These are phyloP conservation scores for Penicillium sp. DNA, from an alignment of 2,329 filamentous ascomycete species.

Conservation along the genomic window DNA sequence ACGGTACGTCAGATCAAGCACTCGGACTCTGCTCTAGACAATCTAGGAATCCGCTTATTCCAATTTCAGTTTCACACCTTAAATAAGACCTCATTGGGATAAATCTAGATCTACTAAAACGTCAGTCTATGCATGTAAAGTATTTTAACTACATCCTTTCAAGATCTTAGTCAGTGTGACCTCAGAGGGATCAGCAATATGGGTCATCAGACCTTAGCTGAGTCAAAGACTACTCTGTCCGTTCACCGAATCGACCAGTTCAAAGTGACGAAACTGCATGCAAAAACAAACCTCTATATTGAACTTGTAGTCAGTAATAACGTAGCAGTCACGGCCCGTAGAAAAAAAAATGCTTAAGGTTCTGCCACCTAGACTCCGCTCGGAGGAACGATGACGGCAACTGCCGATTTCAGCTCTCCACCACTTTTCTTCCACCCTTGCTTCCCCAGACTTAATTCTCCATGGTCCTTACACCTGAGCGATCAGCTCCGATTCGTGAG, in stretches of 20 bases:
- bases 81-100: too few relatives aligned
- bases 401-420: slow-evolving; percentile 8
- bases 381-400: slow-evolving; percentile 3
- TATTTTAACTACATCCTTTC: too few relatives aligned
- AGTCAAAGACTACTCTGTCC: neutral
- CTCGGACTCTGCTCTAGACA: neutral
- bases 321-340: too few relatives aligned
- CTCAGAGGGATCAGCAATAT: neutral
- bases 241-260: neutral
- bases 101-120: neutral
- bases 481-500: neutral
- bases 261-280: too few relatives aligned
- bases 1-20: neutral
- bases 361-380: neutral
- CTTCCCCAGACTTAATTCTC: neutral
- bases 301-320: too few relatives aligned
- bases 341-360: too few relatives aligned
- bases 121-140: too few relatives aligned
- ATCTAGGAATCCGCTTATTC: too few relatives aligned
- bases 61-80: too few relatives aligned
- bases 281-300: too few relatives aligned
- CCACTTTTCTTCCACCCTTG: slow-evolving; percentile 4
- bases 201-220: neutral
- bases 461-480: neutral
- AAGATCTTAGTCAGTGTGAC: neutral